phyloP scores from a whole-genome alignment of 148 eudicot species.

The Rhododendron henanense region DNA sequence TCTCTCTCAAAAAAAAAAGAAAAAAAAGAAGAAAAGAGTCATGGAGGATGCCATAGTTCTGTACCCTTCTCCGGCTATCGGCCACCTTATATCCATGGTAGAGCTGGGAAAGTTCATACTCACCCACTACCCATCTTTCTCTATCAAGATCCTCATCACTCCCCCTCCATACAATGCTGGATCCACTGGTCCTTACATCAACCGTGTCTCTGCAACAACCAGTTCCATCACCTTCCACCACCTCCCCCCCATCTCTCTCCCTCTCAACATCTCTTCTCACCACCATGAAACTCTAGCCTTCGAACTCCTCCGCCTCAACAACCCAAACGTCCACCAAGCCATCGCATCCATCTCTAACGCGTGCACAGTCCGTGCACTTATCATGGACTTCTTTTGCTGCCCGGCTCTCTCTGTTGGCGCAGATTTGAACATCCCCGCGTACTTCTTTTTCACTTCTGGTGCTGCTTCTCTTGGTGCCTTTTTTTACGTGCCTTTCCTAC shows the following conservation, averaged over 20 bases:
- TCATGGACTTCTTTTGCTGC: constrained; percentile 45
- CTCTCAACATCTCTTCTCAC: constrained; percentile 8
- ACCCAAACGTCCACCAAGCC: constrained; percentile 20
- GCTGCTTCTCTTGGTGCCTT: constrained; percentile 23
- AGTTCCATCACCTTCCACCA: constrained; percentile 48
- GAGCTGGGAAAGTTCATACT: constrained; percentile 47
- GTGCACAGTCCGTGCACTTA: constrained; percentile 26
- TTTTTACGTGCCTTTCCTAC: constrained; percentile 26
- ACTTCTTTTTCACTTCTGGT: constrained; percentile 41
- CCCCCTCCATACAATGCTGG: constrained; percentile 26
- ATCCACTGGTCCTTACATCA: constrained; percentile 32
- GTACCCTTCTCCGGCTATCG: constrained; percentile 55
- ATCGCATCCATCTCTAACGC: constrained; percentile 20
- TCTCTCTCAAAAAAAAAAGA: not conserved
- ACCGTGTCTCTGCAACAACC: constrained; percentile 28
- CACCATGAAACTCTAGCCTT: constrained; percentile 18
- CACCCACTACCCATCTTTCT: constrained; percentile 27
- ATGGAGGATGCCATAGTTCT: constrained; percentile 27
- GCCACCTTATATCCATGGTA: constrained; percentile 61
- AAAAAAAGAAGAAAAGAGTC: no score
- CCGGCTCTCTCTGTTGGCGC: constrained; percentile 25
- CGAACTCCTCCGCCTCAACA: constrained; percentile 25
- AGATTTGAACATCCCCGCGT: constrained; percentile 33
- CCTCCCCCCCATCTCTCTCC: constrained; percentile 32
- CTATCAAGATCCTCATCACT: constrained; percentile 35